Conservation (phyloP, 2,329 filamentous ascomycete genomes). For the Elsinoe australis region DNA sequence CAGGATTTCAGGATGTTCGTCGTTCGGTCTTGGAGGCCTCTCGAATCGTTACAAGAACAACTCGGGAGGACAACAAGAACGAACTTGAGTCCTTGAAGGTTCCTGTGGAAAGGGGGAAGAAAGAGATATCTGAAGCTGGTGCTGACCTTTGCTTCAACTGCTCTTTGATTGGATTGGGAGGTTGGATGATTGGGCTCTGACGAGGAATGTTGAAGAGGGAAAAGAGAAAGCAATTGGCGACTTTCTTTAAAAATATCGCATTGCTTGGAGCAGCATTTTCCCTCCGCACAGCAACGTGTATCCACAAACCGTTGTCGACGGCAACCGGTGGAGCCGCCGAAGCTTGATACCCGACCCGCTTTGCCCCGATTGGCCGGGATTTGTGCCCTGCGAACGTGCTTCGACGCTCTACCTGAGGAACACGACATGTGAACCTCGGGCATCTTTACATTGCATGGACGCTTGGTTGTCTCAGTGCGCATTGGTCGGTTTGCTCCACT, state of each 20-base stretch:
- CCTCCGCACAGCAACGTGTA: conserved; percentile 14
- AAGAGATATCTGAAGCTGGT: conserved; percentile 17
- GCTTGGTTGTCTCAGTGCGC: neutral
- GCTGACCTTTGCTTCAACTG: conserved; percentile 18
- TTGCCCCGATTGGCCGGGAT: conserved; percentile 1
- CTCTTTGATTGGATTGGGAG: neutral
- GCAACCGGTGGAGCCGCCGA: conserved; percentile 12
- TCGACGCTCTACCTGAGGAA: too few species aligned
- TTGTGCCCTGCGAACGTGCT: neutral
- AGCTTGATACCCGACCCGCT: conserved; percentile 3
- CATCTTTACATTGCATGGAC: neutral
- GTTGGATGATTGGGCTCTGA: neutral
- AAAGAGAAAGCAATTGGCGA: neutral
- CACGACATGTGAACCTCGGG: conserved; percentile 3
- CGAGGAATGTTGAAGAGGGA: conserved; percentile 10
- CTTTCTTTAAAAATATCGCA: neutral
- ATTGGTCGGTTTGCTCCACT: too few species aligned
- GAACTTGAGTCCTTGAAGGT: conserved; percentile 19
- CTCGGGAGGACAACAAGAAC: conserved; percentile 23
- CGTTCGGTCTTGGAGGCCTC: conserved; percentile 21
- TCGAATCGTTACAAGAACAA: conserved; percentile 23
- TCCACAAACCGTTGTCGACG: conserved; percentile 13
- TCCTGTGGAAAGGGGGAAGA: conserved; percentile 3
- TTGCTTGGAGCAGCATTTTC: neutral
- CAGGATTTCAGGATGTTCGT: conserved; percentile 21